Base-by-base conservation (phyloP, 306 rosid genomes). In the Acacia confusa region DNA sequence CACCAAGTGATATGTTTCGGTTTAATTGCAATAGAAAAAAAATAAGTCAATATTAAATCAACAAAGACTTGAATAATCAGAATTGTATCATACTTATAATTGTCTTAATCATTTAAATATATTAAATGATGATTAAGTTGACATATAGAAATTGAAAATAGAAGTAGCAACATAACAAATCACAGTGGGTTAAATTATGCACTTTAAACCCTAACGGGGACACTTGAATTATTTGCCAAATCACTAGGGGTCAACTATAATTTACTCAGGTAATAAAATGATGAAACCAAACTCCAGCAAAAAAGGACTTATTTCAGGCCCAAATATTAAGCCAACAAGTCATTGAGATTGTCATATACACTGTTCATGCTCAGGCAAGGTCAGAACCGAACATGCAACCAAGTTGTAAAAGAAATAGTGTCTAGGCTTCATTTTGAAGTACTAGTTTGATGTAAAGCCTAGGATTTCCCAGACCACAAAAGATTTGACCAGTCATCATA, bases 321-420 rank as follows among this genome's bases (percentile, higher is more conserved):
- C 40, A 72, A 76, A 50, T 76, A 70, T 52, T 40, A 22, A 24
- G 53, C 30, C 47, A 53, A 69, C 64, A 41, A 41, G 38, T 72
- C 25, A 72, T 17, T n/a, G 66, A 74, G 30, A 53, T 20, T 22
- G 41, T 72, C 76, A 12, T 32, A 63, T 44, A 19, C 34, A 19
- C 28, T 13, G 68, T 8, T 4, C 25, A 63, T 72, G 45, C 47
- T 19, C 22, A 22, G 66, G 61, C 20, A 44, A 22, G 69, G 19
- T 47, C 53, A 74, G 28, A 48, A 63, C 12, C 16, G 34, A 10
- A 25, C 66, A 12, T 34, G 30, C 67, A 4, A 53, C 25, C 68
- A 30, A n/a, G 72, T 40, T 53, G 40, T 27, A 55, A 43, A 20
- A 70, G 20, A 30, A 55, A 38, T 25, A 32, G 32, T 48, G 70